Evolutionary conservation across 331 rosid genomes (phyloP).

Genomic region (Acacia concinna): DNA sequence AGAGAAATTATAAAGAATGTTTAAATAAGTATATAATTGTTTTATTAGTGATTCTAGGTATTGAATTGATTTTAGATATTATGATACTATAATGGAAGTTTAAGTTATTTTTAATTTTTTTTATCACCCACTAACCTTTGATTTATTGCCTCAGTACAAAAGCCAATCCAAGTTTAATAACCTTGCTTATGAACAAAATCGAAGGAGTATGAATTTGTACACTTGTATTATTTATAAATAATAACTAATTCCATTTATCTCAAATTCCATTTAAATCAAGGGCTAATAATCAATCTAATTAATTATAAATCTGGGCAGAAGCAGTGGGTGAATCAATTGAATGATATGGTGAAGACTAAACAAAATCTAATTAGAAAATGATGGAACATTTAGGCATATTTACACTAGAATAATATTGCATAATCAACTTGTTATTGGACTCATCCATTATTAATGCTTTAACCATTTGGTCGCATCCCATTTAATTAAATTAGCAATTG

Average conservation of each 20-base stretch:
- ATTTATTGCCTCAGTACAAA: too few relatives aligned
- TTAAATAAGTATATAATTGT: too few relatives aligned
- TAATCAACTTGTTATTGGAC: background rate
- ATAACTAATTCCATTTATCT: background rate
- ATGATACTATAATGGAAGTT: too few relatives aligned
- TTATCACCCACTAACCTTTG: too few relatives aligned
- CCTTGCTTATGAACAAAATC: too few relatives aligned
- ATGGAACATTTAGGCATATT: background rate
- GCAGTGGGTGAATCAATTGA: background rate
- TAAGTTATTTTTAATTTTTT: too few relatives aligned
- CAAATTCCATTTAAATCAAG: background rate
- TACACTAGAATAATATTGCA: background rate
- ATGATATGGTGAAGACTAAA: background rate
- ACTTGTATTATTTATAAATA: too few relatives aligned
- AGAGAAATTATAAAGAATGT: too few relatives aligned
- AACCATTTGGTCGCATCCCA: constrained; percentile 4
- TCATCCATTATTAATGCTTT: background rate
- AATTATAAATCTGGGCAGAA: background rate
- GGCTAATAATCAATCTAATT: background rate
- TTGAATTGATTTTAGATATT: too few relatives aligned
- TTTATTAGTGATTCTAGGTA: too few relatives aligned
- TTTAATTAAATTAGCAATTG: background rate
- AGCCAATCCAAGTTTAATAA: too few relatives aligned
- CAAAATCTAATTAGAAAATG: background rate
- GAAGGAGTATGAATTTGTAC: too few relatives aligned